phyloP scores from a whole-genome alignment of 768 basidiomycete genomes.

The Tylopilus vinaceipallidus region DNA sequence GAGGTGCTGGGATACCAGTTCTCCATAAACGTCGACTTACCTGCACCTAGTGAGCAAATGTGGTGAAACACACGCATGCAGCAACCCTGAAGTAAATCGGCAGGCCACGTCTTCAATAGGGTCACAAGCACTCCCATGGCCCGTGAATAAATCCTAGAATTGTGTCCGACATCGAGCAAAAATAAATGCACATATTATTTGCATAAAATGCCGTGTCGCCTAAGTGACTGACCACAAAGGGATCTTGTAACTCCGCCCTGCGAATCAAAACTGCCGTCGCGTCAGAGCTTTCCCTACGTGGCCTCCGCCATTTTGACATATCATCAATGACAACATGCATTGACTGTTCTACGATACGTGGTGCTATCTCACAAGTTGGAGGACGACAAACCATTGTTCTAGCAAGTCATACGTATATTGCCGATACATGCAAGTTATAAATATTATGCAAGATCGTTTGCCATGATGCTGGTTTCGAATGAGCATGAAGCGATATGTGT shows the following conservation, averaged over 20 bases:
- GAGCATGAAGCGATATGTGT: conserved; percentile 1
- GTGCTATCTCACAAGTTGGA: conserved; percentile 7
- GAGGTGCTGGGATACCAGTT: background rate
- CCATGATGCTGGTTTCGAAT: conserved; percentile 1
- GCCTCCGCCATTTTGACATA: too few species aligned
- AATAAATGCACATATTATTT: too few species aligned
- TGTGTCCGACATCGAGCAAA: background rate
- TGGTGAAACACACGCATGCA: background rate
- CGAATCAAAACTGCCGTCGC: too few species aligned
- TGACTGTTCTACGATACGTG: background rate
- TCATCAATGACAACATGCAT: background rate
- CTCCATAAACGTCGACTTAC: background rate
- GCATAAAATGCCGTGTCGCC: too few species aligned
- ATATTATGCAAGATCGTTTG: conserved; percentile 4
- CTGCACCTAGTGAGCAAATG: background rate
- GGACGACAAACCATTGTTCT: background rate
- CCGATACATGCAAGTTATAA: conserved; percentile 2
- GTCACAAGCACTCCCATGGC: background rate
- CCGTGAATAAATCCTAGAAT: background rate
- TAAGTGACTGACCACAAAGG: too few species aligned
- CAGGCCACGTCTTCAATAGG: background rate
- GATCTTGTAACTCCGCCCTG: too few species aligned
- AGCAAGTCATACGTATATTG: background rate
- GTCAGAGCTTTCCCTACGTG: too few species aligned
- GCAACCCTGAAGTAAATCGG: background rate